Evolutionary conservation across 768 basidiomycete species (phyloP), one percentile per base, ranked within the genome.

Genomic region (Russula vinacea): DNA sequence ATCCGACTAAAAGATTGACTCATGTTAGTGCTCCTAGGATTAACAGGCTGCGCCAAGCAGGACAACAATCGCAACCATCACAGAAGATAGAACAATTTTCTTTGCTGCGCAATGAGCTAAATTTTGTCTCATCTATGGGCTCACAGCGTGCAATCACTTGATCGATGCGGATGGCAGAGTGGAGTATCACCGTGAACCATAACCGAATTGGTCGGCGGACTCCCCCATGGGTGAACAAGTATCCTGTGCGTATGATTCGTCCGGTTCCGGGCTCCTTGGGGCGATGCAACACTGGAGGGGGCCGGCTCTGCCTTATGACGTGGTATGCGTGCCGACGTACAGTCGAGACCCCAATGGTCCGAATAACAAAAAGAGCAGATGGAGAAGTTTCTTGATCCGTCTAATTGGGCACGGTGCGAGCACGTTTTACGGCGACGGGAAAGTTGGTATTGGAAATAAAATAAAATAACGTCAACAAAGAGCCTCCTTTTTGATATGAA

Each of bases 71-170:
- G 39, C 53, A 16, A 11, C 45, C 26, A 64, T 52, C 59, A 61
- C 64, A 52, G 58, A 65, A 51, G 40, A 44, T 39, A 1, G 40
- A 45, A 47, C 42, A 37, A 40, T 24, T 13, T 33, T 57, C 39
- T 29, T 26, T 51, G 59, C 59, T 65, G 64, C 64, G 64, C 64
- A 65, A 42, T 52, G 40, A 47, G 49, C 24, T 56, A 49, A 56
- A 51, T 14, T 9, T 35, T 32, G 37, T 54, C 29, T 29, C 29
- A 29, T 29, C 29, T 29, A 29, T 57, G 57, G 37, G 54, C 49
- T 40, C 32, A 11, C 61, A 40, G 32, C 16, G 17, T 40, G 24
- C n/a, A 19, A 26, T 58, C 39, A 45, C 35, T 47, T 32, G 37
- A 29, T 37, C 56, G 19, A 33, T 16, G 24, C 33, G 22, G 33